Conservation (phyloP, 2,329 filamentous ascomycete species). For the Alternaria sp. region DNA sequence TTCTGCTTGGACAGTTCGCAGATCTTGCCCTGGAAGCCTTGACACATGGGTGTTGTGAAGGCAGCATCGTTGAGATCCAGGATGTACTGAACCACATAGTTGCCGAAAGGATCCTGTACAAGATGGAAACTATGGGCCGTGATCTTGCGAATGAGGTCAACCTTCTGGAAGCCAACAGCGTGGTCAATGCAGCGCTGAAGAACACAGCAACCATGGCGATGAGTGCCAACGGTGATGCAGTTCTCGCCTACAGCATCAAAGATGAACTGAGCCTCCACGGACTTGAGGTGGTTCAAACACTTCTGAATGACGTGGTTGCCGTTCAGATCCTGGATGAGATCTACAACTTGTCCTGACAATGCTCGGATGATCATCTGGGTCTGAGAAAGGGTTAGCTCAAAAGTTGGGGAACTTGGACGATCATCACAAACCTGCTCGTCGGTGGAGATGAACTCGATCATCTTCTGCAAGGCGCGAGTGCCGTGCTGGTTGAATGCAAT, state of each 20-base stretch:
- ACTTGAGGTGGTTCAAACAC: constrained; percentile 91
- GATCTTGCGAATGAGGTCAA: constrained; percentile 85
- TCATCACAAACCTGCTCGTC: constrained; percentile 68
- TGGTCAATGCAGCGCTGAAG: constrained; percentile 98
- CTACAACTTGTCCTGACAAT: constrained; percentile 83
- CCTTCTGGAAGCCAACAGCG: constrained; percentile 87
- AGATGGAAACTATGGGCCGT: constrained; percentile 87
- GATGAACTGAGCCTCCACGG: constrained; percentile 91
- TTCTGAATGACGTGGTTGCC: constrained; percentile 99
- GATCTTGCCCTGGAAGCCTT: constrained; percentile 78
- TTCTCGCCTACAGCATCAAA: constrained; percentile 90
- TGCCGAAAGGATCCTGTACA: constrained; percentile 96
- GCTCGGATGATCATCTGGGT: constrained; percentile 88
- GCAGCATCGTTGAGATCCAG: constrained; percentile 86
- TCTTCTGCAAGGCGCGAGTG: constrained; percentile 96
- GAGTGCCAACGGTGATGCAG: constrained; percentile 91
- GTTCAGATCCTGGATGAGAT: constrained; percentile 95
- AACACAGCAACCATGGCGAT: constrained; percentile 97
- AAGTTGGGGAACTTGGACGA: background rate
- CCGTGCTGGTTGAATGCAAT: constrained; percentile 98
- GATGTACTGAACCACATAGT: constrained; percentile 99
- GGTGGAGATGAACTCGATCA: constrained; percentile 96
- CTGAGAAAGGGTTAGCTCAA: constrained; percentile 37
- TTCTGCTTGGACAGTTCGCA: constrained; percentile 87
- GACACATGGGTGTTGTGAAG: constrained; percentile 90